These are phyloP conservation scores for Guadua angustifolia DNA, from an alignment of 176 grass and related monocot species.

Conservation along the genomic window DNA sequence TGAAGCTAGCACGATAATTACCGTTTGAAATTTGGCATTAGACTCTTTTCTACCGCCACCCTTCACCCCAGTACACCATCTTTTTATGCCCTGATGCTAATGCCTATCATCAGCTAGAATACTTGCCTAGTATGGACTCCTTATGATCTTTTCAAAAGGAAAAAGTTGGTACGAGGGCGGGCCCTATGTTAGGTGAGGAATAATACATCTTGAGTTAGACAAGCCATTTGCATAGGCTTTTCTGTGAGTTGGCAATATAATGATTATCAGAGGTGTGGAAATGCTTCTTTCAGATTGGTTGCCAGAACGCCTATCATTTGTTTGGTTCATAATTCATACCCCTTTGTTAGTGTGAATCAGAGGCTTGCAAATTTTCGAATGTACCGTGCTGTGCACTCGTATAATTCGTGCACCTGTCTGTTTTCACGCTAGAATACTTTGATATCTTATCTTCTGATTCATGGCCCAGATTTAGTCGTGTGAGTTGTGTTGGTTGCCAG, in stretches of 20 bases:
- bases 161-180: background rate
- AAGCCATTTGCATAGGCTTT: background rate
- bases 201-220: conserved; percentile 13
- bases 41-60: background rate
- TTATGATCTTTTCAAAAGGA: background rate
- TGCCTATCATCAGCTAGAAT: background rate
- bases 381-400: background rate
- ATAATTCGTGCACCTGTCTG: background rate
- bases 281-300: background rate
- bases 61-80: background rate
- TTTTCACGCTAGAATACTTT: background rate
- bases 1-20: conserved; percentile 3
- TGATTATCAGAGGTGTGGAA: background rate
- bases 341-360: background rate
- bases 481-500: conserved; percentile 7
- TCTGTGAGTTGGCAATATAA: conserved; percentile 15
- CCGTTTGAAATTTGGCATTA: background rate
- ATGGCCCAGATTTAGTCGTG: background rate
- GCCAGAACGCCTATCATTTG: background rate
- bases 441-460: background rate
- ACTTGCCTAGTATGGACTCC: background rate
- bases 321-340: background rate
- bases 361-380: background rate
- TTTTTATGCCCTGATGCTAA: background rate
- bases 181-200: conserved; percentile 12